Percentiles rank a stretch among this genome's conserved stretches.
phyloP scores from a whole-genome alignment of 768 basidiomycete species.

The Suillus lakei region DNA sequence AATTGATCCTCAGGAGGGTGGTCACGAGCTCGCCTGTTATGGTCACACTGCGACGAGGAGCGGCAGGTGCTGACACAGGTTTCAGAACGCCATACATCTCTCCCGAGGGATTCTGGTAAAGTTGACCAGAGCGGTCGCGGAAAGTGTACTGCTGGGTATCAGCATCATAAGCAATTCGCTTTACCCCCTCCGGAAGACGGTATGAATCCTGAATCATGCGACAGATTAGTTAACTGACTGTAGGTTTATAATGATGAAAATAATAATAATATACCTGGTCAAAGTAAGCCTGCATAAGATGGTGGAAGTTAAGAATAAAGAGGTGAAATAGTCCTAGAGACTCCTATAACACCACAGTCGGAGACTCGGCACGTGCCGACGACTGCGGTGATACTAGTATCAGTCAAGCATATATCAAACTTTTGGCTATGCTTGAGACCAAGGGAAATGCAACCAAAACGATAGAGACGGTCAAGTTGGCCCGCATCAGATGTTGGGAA shows the following conservation, averaged over 20 bases:
- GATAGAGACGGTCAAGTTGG: neutral
- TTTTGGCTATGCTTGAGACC: neutral
- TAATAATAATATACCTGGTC: slow-evolving; percentile 26
- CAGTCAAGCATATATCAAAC: neutral
- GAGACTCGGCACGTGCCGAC: slow-evolving; percentile 3
- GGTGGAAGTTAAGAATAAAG: neutral
- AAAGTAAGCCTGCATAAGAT: slow-evolving; percentile 16
- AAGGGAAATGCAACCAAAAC: neutral
- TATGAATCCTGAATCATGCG: slow-evolving; percentile 34
- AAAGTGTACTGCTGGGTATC: slow-evolving; percentile 58
- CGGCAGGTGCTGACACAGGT: slow-evolving; percentile 33
- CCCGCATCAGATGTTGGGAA: neutral
- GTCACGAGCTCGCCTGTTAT: slow-evolving; percentile 29
- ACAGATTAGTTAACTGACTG: neutral
- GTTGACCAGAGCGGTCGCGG: slow-evolving; percentile 45
- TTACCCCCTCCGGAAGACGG: slow-evolving; percentile 48
- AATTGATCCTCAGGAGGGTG: slow-evolving; percentile 21
- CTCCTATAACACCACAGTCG: neutral
- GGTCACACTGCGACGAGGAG: slow-evolving; percentile 31
- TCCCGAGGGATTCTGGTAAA: slow-evolving; percentile 52
- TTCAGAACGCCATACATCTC: slow-evolving; percentile 48
- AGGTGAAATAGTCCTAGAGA: neutral
- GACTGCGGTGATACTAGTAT: neutral
- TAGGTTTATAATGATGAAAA: slow-evolving; percentile 3
- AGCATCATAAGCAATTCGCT: slow-evolving; percentile 56